These are phyloP conservation scores for Trichocladium antarcticum DNA, from an alignment of 495 filamentous ascomycete species.

Conservation along the genomic window DNA sequence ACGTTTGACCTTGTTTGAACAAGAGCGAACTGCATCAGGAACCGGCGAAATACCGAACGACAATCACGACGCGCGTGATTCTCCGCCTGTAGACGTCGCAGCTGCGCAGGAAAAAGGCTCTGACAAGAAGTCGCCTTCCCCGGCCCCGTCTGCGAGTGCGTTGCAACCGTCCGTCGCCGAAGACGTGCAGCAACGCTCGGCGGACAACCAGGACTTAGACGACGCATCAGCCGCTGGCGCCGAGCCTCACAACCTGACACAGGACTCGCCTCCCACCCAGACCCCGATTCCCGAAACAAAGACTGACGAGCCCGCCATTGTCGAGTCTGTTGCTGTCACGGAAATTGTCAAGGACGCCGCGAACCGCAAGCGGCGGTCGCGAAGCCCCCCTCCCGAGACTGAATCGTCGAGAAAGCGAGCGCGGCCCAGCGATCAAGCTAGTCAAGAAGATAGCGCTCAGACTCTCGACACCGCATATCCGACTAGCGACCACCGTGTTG, in stretches of 20 bases:
- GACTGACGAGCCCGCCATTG: conserved; percentile 6
- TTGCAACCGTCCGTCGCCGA: background rate
- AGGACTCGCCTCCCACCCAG: background rate
- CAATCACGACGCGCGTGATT: conserved; percentile 1
- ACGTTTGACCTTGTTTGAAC: conserved; percentile 27
- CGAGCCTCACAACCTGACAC: background rate
- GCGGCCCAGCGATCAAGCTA: conserved; percentile 20
- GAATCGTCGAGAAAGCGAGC: conserved; percentile 36
- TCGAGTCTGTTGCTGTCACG: conserved; percentile 5
- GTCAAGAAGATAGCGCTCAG: conserved; percentile 6
- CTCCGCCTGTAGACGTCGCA: background rate
- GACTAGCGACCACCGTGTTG: conserved; percentile 1
- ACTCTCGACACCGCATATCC: background rate
- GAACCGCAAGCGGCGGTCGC: conserved; percentile 65
- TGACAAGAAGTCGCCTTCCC: background rate
- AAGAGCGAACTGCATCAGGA: background rate
- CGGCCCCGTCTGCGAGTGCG: background rate
- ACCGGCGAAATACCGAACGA: background rate
- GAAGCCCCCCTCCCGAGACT: conserved; percentile 49
- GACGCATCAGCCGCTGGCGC: background rate
- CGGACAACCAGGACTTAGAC: background rate
- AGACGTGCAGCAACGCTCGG: background rate
- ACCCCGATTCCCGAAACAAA: background rate
- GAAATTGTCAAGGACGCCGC: conserved; percentile 45
- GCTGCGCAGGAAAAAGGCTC: background rate